Evolutionary conservation across 2,329 filamentous ascomycete genomes (phyloP).

Genomic region (Alternaria tenuissima): DNA sequence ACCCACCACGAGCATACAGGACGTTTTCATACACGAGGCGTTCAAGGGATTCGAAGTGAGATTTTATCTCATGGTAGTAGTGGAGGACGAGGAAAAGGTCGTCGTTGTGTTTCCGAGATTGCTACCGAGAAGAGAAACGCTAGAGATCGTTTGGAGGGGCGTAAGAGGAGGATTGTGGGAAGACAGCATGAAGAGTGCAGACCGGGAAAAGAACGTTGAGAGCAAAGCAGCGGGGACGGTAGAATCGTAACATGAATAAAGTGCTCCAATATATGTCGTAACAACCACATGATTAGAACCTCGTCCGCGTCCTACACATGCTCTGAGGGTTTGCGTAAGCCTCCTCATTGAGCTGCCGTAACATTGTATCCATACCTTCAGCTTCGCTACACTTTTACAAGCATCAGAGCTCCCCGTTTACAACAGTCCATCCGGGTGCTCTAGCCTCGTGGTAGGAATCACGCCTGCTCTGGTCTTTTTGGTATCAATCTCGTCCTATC

Average conservation of each 20-base stretch:
- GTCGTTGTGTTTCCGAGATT: conserved; percentile 94
- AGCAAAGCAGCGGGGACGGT: background rate
- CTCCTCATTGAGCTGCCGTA: background rate
- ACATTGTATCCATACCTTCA: background rate
- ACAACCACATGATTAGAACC: background rate
- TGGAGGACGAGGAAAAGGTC: conserved; percentile 85
- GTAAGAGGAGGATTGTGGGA: conserved; percentile 84
- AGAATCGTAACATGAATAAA: background rate
- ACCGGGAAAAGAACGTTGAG: background rate
- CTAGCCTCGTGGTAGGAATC: background rate
- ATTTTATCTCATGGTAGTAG: conserved; percentile 88
- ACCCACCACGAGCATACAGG: conserved; percentile 88
- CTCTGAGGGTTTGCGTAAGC: background rate
- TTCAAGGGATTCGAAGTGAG: conserved; percentile 90
- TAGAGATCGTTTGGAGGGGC: conserved; percentile 92
- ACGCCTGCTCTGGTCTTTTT: background rate
- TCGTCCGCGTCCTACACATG: background rate
- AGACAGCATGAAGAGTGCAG: conserved; percentile 29
- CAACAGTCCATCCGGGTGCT: too few species aligned
- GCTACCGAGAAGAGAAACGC: conserved; percentile 74
- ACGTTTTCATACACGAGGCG: conserved; percentile 94
- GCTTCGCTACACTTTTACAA: background rate
- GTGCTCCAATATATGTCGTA: background rate
- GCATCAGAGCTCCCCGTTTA: too few species aligned
- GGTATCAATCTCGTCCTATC: background rate